phyloP scores from a whole-genome alignment of 495 filamentous ascomycete species.

The Xylaria curta region DNA sequence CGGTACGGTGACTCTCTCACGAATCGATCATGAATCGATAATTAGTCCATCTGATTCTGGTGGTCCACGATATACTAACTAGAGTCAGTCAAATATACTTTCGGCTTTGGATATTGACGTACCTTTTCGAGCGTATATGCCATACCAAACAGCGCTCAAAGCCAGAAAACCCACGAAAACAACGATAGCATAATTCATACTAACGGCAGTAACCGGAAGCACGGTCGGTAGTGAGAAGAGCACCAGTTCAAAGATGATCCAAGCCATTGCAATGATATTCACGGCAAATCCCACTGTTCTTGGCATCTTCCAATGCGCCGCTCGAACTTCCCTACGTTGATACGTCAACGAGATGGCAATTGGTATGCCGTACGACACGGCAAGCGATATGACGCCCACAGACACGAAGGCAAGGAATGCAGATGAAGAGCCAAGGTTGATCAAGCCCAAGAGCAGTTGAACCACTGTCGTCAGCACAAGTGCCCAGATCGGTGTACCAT shows the following conservation, averaged over 20 bases:
- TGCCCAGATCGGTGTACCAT: slow-evolving; percentile 56
- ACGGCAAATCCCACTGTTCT: slow-evolving; percentile 53
- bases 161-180: slow-evolving; percentile 66
- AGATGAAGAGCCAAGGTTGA: slow-evolving; percentile 59
- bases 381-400: slow-evolving; percentile 65
- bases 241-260: slow-evolving; percentile 60
- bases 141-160: slow-evolving; percentile 53
- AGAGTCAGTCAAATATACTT: neutral
- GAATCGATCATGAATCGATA: neutral
- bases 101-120: slow-evolving; percentile 5
- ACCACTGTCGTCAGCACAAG: slow-evolving; percentile 60
- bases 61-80: slow-evolving; percentile 36
- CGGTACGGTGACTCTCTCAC: neutral
- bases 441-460: slow-evolving; percentile 59
- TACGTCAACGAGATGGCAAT: slow-evolving; percentile 50
- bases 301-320: slow-evolving; percentile 62
- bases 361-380: slow-evolving; percentile 66
- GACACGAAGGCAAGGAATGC: slow-evolving; percentile 63
- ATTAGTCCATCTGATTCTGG: slow-evolving; percentile 38
- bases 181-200: slow-evolving; percentile 70
- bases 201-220: slow-evolving; percentile 64
- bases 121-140: slow-evolving; percentile 42
- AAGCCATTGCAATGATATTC: slow-evolving; percentile 52
- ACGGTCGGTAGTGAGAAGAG: slow-evolving; percentile 69
- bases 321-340: slow-evolving; percentile 44